phyloP scores from a whole-genome alignment of 2,329 filamentous ascomycete species.

The Aspergillus tanneri region DNA sequence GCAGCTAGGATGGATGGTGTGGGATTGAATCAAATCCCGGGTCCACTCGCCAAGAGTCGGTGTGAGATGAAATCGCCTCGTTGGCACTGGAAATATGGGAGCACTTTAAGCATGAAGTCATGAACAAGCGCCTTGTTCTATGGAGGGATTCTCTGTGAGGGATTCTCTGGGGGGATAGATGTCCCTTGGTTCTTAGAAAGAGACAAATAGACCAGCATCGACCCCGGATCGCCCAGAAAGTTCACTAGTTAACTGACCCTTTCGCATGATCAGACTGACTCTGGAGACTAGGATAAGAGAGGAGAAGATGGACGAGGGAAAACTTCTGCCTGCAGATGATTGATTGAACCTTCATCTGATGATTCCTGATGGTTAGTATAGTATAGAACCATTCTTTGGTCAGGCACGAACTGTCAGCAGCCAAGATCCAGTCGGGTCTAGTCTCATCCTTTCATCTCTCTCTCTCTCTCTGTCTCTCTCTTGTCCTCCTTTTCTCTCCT shows the following conservation, averaged over 20 bases:
- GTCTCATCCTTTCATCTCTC: neutral
- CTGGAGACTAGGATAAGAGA: neutral
- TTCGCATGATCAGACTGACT: neutral
- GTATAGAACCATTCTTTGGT: no score
- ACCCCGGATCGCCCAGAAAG: constrained; percentile 21
- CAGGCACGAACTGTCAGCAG: neutral
- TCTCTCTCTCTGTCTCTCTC: constrained; percentile 3
- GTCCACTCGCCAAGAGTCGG: constrained; percentile 5
- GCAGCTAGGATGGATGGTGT: no score
- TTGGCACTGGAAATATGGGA: no score
- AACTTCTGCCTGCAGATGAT: neutral
- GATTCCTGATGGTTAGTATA: neutral
- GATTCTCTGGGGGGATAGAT: no score
- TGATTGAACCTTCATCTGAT: neutral
- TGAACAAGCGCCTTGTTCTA: no score
- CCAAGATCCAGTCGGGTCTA: constrained; percentile 2
- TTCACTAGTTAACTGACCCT: neutral
- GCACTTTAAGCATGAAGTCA: no score
- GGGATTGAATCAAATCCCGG: no score
- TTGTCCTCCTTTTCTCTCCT: neutral
- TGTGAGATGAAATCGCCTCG: neutral
- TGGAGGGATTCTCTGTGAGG: no score
- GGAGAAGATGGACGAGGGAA: neutral
- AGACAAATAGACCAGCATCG: constrained; percentile 1
- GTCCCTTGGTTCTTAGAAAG: no score